Base-by-base conservation (phyloP, 352 stramenopile species). In the Pythium rishiriense region DNA sequence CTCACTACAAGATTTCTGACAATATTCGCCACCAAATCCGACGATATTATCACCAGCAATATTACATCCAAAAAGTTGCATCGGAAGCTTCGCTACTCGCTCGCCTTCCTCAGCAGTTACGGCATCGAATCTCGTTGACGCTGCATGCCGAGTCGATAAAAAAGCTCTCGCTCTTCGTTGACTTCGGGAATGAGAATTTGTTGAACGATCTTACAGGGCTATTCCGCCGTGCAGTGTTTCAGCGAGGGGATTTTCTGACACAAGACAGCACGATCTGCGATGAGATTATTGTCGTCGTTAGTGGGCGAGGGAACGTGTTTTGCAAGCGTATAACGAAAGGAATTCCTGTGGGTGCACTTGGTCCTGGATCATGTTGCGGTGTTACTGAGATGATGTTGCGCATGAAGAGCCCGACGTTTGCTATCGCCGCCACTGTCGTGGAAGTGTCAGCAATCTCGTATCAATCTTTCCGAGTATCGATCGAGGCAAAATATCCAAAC, bases 31-130 rank as follows among this genome's bases (percentile, higher is more conserved):
- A 64, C 15, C 76, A 90, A 14, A 84, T 93, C 21, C 82, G 82
- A 5, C 77, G 79, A 33, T 91, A 84, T 58, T 93, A 93, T 45
- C 81, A 93, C 51, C 81, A 91, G 50, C 84, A 93, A 50, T 72
- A 87, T 21, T 86, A 91, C 55, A 79, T 85, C 26, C 81, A 91
- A 45, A 83, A 90, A 37, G 80, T 87, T 14, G 82, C 82, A 22
- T 91, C 78, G 4, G 84, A 93, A 37, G 76, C 72, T 0, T 74
- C 85, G 19, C 57, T 93, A 8, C 62, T 93, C 2, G 74, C 70
- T 11, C 67, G 83, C 1, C 37, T 93, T 5, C 84, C 84, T 0
- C 60, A 72, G 8, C 79, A 88, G 45, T 58, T 93, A 8, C 74
- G 81, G 0, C 81, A 93, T 49, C 75, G 76, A 4, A 91, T 93